Base-by-base conservation (phyloP, 164 flowering plant species). In the Vitis rupestris region DNA sequence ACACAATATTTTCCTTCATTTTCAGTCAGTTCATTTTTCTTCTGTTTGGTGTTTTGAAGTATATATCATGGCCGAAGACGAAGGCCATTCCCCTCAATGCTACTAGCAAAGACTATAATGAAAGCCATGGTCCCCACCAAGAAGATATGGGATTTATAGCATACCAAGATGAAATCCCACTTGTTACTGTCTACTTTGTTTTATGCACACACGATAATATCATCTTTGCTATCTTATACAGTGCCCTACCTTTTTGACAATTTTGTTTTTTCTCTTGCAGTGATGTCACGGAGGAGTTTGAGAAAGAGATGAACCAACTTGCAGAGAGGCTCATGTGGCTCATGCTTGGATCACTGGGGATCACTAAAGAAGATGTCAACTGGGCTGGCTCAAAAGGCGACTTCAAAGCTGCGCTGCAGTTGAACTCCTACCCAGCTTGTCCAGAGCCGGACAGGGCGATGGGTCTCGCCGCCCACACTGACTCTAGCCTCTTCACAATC, bases 381-480 rank as follows among this genome's bases (percentile, higher is more conserved):
- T 89, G 97, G 96, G 90, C 82, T 31, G 82, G 81, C 14, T 77
- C 83, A 7, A 72, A 64, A 2, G 82, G 81, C 0, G 84, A 82
- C 1, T 74, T 80, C 70, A 57, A 59, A 8, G 80, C 85, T 0
- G 92, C 84, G 5, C 3, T 88, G 8, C 99, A 95, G 59, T 55
- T 95, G 69, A 95, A 89, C 63, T 81, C 87, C 7, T 95, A 95
- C 86, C 99, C 99, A 53, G 79, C 87, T 8, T 95, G 99, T 72
- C 99, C 98, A 1, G 90, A 93, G 58, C 99, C 99, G 14, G 87
- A 80, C 29, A 84, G 88, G 61, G 98, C 98, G 76, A 95, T 95
- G 98, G 98, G 99, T 14, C 80, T 95, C 1, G 97, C 94, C 0
- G 85, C 95, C 10, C 99, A 95, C 76, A 95, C 99, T 0, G 99